A percentile compares a stretch with the other conserved stretches of the same genome.
Conservation (phyloP, 768 basidiomycete genomes). For the Amanita phalloides region DNA sequence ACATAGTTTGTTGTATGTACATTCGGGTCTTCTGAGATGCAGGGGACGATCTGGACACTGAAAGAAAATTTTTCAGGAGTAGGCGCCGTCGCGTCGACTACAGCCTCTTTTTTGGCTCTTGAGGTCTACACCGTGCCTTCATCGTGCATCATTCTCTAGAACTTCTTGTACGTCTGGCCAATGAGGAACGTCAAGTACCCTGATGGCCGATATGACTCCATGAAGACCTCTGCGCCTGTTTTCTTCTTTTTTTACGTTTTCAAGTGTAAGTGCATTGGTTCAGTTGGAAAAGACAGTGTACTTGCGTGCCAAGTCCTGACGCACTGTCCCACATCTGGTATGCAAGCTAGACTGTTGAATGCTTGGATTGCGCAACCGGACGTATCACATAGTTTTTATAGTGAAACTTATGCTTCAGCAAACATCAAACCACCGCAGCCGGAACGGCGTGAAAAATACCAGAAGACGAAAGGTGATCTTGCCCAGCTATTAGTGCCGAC, state of each 20-base stretch:
- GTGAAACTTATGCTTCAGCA: constrained; percentile 19
- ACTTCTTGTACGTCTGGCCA: constrained; percentile 24
- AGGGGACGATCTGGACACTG: constrained; percentile 10
- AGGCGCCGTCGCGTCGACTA: constrained; percentile 32
- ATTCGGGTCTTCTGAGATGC: constrained; percentile 2
- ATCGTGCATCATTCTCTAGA: constrained; percentile 31
- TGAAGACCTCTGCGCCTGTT: constrained; percentile 18
- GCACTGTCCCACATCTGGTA: no score
- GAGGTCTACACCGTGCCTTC: constrained; percentile 30
- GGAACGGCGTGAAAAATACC: neutral
- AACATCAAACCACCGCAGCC: constrained; percentile 17
- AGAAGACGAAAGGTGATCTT: neutral
- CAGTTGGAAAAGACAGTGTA: no score
- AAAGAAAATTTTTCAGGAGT: neutral
- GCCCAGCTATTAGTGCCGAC: neutral
- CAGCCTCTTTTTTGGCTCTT: constrained; percentile 36
- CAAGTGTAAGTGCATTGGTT: no score
- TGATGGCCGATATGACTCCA: constrained; percentile 37
- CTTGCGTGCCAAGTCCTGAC: no score
- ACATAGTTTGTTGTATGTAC: constrained; percentile 8
- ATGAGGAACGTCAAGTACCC: constrained; percentile 35
- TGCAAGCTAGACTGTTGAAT: no score
- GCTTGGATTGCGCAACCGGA: neutral
- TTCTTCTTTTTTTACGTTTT: neutral
- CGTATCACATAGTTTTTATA: constrained; percentile 17